phyloP scores from a whole-genome alignment of 2,329 filamentous ascomycete genomes.

The Alternaria brassicae region DNA sequence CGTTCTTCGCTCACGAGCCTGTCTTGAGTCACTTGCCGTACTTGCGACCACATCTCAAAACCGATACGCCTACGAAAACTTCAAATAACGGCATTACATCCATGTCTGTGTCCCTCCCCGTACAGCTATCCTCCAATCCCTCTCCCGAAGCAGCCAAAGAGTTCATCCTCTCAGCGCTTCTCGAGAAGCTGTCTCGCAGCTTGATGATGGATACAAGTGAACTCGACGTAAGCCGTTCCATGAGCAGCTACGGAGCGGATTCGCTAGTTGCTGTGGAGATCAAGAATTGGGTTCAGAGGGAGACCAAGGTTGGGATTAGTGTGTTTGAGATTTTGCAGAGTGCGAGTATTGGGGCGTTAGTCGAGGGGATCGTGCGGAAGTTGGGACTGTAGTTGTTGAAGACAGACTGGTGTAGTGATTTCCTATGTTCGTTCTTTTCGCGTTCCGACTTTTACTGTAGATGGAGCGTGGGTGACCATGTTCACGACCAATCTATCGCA shows the following conservation, averaged over 20 bases:
- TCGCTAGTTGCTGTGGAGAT: constrained; percentile 38
- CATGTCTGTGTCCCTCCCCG: not conserved
- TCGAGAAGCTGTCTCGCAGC: constrained; percentile 19
- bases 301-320: constrained; percentile 19
- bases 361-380: not conserved
- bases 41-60: constrained; percentile 15
- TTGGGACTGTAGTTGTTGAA: no score
- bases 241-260: constrained; percentile 31
- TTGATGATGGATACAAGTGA: constrained; percentile 25
- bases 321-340: constrained; percentile 34
- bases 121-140: constrained; percentile 6
- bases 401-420: no score
- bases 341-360: constrained; percentile 15
- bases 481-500: no score
- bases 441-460: no score
- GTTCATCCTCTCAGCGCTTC: constrained; percentile 15
- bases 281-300: constrained; percentile 28
- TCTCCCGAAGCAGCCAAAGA: not conserved
- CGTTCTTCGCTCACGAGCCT: constrained; percentile 17
- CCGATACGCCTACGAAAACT: not conserved
- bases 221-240: constrained; percentile 14
- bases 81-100: not conserved
- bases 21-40: constrained; percentile 17
- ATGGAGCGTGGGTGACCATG: no score
- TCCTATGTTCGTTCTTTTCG: no score